These are phyloP conservation scores for Fusarium tjaetaba DNA, from an alignment of 2,329 filamentous ascomycete genomes.

Conservation along the genomic window DNA sequence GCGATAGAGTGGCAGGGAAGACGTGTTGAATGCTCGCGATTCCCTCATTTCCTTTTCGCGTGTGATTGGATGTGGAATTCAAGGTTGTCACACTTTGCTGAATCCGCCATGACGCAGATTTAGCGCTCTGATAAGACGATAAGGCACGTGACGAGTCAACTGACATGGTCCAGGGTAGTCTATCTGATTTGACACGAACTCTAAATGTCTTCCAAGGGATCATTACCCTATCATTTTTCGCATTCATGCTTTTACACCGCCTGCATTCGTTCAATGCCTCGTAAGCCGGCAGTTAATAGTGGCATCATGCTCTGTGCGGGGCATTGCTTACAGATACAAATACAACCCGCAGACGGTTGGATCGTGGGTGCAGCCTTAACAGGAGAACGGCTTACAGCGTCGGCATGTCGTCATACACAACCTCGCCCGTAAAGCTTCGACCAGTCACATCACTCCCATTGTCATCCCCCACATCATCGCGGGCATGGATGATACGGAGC, in stretches of 20 bases:
- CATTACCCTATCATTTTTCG: constrained; percentile 7
- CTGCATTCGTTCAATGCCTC: not conserved
- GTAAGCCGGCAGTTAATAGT: constrained; percentile 16
- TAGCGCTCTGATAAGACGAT: not conserved
- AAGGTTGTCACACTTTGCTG: constrained; percentile 24
- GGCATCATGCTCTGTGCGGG: constrained; percentile 6
- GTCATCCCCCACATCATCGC: constrained; percentile 43
- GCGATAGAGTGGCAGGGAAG: constrained; percentile 25
- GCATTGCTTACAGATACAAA: constrained; percentile 9
- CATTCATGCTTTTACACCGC: constrained; percentile 7
- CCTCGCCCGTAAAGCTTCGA: constrained; percentile 9
- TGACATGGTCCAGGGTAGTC: constrained; percentile 19
- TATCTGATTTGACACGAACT: not conserved
- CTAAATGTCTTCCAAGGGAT: not conserved
- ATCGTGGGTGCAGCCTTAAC: constrained; percentile 1
- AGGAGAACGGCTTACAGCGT: not conserved
- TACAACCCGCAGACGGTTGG: not conserved
- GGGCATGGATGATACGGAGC: constrained; percentile 32
- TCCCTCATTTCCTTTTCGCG: constrained; percentile 21
- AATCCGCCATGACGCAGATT: constrained; percentile 31
- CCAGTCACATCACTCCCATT: constrained; percentile 37
- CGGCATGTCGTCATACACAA: constrained; percentile 38
- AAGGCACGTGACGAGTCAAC: not conserved
- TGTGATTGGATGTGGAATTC: constrained; percentile 25
- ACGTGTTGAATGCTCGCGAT: constrained; percentile 29